These are phyloP conservation scores for Tricharina praecox DNA, from an alignment of 495 filamentous ascomycete genomes.

Conservation along the genomic window DNA sequence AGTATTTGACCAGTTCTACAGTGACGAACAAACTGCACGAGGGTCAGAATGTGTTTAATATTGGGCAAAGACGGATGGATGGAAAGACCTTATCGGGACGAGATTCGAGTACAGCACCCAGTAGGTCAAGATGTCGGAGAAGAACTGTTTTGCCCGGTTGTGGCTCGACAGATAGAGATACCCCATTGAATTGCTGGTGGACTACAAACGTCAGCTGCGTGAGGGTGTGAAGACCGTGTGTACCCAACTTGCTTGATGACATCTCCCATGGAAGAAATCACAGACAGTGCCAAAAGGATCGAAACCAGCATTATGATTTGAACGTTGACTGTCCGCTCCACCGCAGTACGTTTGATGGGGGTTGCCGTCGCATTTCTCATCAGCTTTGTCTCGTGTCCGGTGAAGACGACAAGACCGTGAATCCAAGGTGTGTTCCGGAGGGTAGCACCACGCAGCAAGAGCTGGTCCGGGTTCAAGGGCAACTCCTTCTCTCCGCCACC, in stretches of 20 bases:
- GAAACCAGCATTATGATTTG: conserved; percentile 79
- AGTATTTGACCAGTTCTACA: conserved; percentile 94
- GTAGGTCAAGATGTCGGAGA: conserved; percentile 90
- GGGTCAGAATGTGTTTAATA: conserved; percentile 12
- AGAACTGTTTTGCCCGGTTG: conserved; percentile 60
- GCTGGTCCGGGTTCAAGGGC: conserved; percentile 60
- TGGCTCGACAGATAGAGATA: conserved; percentile 53
- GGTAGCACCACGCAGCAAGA: conserved; percentile 84
- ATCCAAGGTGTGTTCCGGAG: conserved; percentile 96
- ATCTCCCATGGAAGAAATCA: conserved; percentile 83
- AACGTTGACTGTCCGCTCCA: conserved; percentile 81
- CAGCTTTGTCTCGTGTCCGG: conserved; percentile 94
- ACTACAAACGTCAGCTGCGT: conserved; percentile 10
- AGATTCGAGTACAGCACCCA: conserved; percentile 98
- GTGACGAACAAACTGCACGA: conserved; percentile 64
- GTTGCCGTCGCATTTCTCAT: conserved; percentile 98
- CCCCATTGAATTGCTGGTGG: conserved; percentile 23
- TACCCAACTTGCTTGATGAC: conserved; percentile 38
- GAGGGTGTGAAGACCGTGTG: neutral
- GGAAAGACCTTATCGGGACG: conserved; percentile 63
- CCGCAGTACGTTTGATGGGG: conserved; percentile 91
- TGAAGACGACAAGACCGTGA: conserved; percentile 92
- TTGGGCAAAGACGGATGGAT: neutral
- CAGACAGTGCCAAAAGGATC: conserved; percentile 67
- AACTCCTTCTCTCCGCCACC: conserved; percentile 95